These are phyloP conservation scores for Gossypium gossypioides DNA, from an alignment of 441 rosid genomes.

Conservation along the genomic window DNA sequence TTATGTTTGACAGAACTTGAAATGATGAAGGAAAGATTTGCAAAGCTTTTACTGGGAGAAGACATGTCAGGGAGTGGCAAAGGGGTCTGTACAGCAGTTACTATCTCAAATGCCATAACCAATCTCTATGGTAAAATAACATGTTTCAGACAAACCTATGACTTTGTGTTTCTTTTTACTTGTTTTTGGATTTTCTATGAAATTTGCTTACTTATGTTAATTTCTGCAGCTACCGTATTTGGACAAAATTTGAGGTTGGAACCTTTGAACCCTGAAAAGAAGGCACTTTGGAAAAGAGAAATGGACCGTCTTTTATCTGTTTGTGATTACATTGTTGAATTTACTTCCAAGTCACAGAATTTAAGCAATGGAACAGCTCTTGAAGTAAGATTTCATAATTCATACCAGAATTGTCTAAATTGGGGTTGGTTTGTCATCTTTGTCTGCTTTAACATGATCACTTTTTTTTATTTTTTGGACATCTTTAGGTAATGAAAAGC, in stretches of 20 bases:
- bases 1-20: constrained; percentile 32
- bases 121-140: constrained; percentile 48
- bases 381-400: constrained; percentile 31
- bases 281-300: constrained; percentile 56
- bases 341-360: constrained; percentile 34
- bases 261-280: constrained; percentile 46
- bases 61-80: constrained; percentile 73
- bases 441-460: background rate
- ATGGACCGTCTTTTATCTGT: constrained; percentile 56
- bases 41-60: constrained; percentile 62
- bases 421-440: background rate
- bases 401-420: background rate
- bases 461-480: background rate
- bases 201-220: background rate
- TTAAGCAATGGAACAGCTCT: constrained; percentile 35
- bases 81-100: constrained; percentile 54
- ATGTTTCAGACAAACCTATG: background rate
- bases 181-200: background rate
- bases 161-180: background rate
- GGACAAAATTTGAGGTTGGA: constrained; percentile 54
- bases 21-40: constrained; percentile 56
- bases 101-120: constrained; percentile 62
- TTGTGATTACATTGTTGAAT: constrained; percentile 46
- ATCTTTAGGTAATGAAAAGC: constrained; percentile 44
- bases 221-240: constrained; percentile 46